Percentiles rank a stretch among this genome's conserved stretches.
Conservation (phyloP, 1,139 yeast species). For the Nematodospora anomalae region DNA sequence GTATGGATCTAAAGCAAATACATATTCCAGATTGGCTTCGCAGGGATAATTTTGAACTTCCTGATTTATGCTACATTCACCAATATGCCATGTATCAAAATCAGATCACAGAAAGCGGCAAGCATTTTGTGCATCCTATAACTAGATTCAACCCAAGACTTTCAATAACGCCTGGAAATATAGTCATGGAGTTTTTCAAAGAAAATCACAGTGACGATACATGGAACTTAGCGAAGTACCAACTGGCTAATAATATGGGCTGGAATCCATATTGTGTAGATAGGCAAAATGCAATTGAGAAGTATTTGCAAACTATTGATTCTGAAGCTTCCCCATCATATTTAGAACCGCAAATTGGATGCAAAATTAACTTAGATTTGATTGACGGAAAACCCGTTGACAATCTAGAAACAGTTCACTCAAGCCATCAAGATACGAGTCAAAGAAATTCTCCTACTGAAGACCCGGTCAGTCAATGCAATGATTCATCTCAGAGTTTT, state of each 20-base stretch:
- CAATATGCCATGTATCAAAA: slow-evolving; percentile 6
- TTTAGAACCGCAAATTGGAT: background rate
- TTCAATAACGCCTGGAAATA: background rate
- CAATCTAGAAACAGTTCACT: background rate
- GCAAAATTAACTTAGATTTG: background rate
- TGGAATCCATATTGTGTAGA: slow-evolving; percentile 13
- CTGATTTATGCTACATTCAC: slow-evolving; percentile 1
- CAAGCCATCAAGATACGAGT: background rate
- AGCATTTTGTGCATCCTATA: slow-evolving; percentile 11
- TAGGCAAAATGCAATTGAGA: slow-evolving; percentile 3
- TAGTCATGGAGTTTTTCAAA: slow-evolving; percentile 1
- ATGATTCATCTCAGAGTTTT: background rate
- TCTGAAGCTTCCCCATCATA: background rate
- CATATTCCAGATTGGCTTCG: slow-evolving; percentile 1
- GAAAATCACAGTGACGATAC: background rate
- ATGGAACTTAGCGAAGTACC: slow-evolving; percentile 10
- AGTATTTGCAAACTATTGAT: slow-evolving; percentile 2
- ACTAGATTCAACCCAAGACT: slow-evolving; percentile 1
- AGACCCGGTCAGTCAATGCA: background rate
- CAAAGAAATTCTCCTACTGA: background rate
- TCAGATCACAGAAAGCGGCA: slow-evolving; percentile 8
- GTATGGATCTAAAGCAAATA: background rate
- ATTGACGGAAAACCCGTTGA: background rate
- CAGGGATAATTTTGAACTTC: background rate
- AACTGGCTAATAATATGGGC: slow-evolving; percentile 9